phyloP scores from a whole-genome alignment of 1,284 basidiomycete species.

The Lignosus rhinocerotis region DNA sequence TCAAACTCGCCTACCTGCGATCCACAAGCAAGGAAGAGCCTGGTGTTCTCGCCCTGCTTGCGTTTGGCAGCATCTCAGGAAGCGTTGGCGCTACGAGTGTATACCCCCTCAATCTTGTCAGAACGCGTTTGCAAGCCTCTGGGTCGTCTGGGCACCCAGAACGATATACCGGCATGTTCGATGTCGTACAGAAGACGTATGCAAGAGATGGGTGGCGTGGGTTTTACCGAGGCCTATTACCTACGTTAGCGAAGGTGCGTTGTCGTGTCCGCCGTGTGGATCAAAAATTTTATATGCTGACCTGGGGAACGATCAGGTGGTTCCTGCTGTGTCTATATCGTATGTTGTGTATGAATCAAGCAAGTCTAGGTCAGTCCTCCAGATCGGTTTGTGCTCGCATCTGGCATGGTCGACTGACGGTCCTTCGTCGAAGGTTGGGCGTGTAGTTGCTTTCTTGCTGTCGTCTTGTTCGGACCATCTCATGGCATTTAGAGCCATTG shows the following conservation, averaged over 20 bases:
- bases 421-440: constrained; percentile 39
- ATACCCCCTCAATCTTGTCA: constrained; percentile 90
- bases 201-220: constrained; percentile 89
- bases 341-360: constrained; percentile 89
- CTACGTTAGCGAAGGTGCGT: constrained; percentile 84
- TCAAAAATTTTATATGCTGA: constrained; percentile 10
- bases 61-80: constrained; percentile 88
- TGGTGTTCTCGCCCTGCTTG: constrained; percentile 77
- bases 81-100: constrained; percentile 91
- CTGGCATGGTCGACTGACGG: constrained; percentile 5
- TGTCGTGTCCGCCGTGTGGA: constrained; percentile 14
- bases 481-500: constrained; percentile 20
- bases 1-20: constrained; percentile 81
- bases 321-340: constrained; percentile 92
- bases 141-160: constrained; percentile 93
- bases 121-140: constrained; percentile 94
- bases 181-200: constrained; percentile 85
- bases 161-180: constrained; percentile 83
- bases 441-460: constrained; percentile 40
- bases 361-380: constrained; percentile 63
- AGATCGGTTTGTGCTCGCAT: background rate
- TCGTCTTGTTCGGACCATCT: constrained; percentile 22
- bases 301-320: constrained; percentile 54
- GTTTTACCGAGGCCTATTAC: constrained; percentile 92
- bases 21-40: constrained; percentile 85